Conservation (phyloP, 352 stramenopile genomes). For the Globisporangium perplexum region DNA sequence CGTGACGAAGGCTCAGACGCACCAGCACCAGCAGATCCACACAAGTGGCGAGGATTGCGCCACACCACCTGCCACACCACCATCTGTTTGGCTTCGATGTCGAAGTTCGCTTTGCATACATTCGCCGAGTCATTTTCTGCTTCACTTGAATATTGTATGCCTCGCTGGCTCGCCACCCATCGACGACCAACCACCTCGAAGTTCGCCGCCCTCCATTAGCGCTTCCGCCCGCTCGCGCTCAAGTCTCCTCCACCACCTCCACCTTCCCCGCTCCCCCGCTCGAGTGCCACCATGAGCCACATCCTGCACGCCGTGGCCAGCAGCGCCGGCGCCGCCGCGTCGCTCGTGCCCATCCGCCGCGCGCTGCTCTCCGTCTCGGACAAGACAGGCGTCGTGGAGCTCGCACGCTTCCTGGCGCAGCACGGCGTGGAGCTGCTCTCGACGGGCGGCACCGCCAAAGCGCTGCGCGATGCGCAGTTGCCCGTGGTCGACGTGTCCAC, state of each 20-base stretch:
- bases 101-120: background rate
- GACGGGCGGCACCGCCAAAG: constrained; percentile 97
- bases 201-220: constrained; percentile 7
- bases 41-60: too few relatives aligned
- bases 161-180: background rate
- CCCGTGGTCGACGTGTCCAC: constrained; percentile 96
- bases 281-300: constrained; percentile 55
- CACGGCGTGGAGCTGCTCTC: constrained; percentile 96
- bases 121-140: background rate
- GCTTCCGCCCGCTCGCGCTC: constrained; percentile 1
- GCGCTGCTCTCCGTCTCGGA: constrained; percentile 99
- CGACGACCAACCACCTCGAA: constrained; percentile 4
- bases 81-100: background rate
- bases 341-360: constrained; percentile 91
- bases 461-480: constrained; percentile 92
- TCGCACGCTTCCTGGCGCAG: constrained; percentile 92
- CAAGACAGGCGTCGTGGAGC: constrained; percentile 97
- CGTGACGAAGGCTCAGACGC: too few relatives aligned
- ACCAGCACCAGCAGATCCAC: background rate
- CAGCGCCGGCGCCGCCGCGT: constrained; percentile 37
- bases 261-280: background rate
- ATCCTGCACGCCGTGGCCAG: constrained; percentile 78
- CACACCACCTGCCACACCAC: background rate
- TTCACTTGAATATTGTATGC: background rate
- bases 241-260: background rate